Evolutionary conservation across 805 yeast genomes (phyloP).

Genomic region (Candida ficus): DNA sequence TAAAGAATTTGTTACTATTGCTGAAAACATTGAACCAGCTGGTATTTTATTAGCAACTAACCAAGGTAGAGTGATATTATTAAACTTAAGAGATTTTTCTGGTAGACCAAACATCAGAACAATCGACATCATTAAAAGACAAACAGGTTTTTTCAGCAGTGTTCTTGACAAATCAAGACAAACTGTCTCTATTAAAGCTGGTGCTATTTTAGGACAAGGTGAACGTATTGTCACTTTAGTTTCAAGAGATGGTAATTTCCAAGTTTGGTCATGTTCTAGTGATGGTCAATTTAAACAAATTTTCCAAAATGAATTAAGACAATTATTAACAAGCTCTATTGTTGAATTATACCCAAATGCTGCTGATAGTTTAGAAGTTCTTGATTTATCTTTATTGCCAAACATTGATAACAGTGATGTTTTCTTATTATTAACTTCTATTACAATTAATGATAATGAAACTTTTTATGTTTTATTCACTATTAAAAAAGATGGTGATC

Average conservation of each 20-base stretch:
- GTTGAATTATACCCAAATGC: slow-evolving; percentile 49
- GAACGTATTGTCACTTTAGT: slow-evolving; percentile 37
- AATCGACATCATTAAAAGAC: slow-evolving; percentile 24
- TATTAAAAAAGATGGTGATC: slow-evolving; percentile 43
- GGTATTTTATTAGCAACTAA: slow-evolving; percentile 72
- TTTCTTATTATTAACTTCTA: slow-evolving; percentile 44
- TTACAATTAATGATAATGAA: slow-evolving; percentile 21
- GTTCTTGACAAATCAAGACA: slow-evolving; percentile 29
- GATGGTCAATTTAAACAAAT: slow-evolving; percentile 37
- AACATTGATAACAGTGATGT: slow-evolving; percentile 32
- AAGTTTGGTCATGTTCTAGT: slow-evolving; percentile 44
- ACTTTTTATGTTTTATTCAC: slow-evolving; percentile 48
- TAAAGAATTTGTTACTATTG: slow-evolving; percentile 51
- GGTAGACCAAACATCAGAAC: slow-evolving; percentile 49
- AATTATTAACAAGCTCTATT: slow-evolving; percentile 35
- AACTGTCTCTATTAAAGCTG: slow-evolving; percentile 55
- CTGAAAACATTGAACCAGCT: slow-evolving; percentile 63
- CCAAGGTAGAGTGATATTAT: slow-evolving; percentile 55
- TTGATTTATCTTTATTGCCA: slow-evolving; percentile 54
- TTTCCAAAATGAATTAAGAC: slow-evolving; percentile 31
- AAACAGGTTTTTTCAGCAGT: slow-evolving; percentile 30
- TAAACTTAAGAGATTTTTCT: slow-evolving; percentile 59
- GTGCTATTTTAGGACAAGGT: slow-evolving; percentile 47
- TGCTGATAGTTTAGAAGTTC: slow-evolving; percentile 42
- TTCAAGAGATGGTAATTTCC: slow-evolving; percentile 40